Evolutionary conservation across 2,329 filamentous ascomycete genomes (phyloP).

Genomic region (Aspergillus spinulosporus): DNA sequence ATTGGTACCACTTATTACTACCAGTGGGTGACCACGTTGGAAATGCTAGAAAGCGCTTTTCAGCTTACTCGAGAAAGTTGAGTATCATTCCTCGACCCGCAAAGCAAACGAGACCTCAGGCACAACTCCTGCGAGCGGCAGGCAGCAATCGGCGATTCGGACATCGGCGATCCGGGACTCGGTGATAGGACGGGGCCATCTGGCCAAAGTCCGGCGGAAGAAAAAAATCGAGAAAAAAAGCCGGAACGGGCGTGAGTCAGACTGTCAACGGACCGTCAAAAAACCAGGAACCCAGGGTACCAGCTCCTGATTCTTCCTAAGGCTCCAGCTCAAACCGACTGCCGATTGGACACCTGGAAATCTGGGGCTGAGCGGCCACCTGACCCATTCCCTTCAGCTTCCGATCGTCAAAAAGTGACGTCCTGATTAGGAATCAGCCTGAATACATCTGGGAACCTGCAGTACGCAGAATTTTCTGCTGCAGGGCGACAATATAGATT

Average conservation of each 20-base stretch:
- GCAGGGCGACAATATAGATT: not conserved
- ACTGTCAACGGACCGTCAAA: conserved; percentile 5
- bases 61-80: not conserved
- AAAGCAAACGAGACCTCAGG: conserved; percentile 2
- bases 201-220: conserved; percentile 15
- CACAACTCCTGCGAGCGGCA: conserved; percentile 1
- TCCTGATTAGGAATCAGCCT: conserved; percentile 11
- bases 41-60: not conserved
- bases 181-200: conserved; percentile 4
- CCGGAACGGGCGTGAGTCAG: conserved; percentile 16
- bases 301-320: conserved; percentile 21
- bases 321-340: conserved; percentile 12
- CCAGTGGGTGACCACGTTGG: too few relatives aligned
- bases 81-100: not conserved
- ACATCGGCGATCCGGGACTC: conserved; percentile 13
- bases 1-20: too few relatives aligned
- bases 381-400: conserved; percentile 14
- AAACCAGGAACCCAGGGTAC: conserved; percentile 14
- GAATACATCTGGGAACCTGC: not conserved
- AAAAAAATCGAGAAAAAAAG: conserved; percentile 16
- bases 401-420: conserved; percentile 16
- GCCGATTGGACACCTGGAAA: conserved; percentile 21
- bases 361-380: conserved; percentile 21
- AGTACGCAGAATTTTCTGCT: not conserved
- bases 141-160: conserved; percentile 17